Conservation (phyloP, 2,329 filamentous ascomycete species). For the Atkinsonella hypoxylon region DNA sequence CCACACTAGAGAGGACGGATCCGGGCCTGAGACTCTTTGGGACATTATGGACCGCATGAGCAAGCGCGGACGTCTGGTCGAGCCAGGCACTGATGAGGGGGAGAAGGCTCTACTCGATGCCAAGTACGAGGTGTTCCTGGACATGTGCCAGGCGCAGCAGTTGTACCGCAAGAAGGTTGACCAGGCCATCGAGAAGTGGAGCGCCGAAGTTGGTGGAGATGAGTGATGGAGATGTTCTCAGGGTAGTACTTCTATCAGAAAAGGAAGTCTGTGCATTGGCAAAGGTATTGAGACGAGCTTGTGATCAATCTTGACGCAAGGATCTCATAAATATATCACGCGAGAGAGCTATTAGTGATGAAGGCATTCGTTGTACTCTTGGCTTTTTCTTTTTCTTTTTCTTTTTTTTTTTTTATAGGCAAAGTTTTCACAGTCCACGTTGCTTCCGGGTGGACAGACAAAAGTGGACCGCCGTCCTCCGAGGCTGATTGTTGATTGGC, state of each 20-base stretch:
- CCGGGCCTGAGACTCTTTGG: slow-evolving; percentile 81
- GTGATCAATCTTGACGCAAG: background rate
- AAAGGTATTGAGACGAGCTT: background rate
- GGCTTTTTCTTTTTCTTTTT: too few relatives aligned
- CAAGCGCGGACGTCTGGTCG: slow-evolving; percentile 77
- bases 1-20: slow-evolving; percentile 50
- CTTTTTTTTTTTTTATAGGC: too few relatives aligned
- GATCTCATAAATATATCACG: too few relatives aligned
- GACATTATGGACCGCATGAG: slow-evolving; percentile 96
- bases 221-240: background rate
- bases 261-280: background rate
- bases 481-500: slow-evolving; percentile 18
- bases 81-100: slow-evolving; percentile 56
- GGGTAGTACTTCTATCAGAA: too few relatives aligned
- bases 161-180: slow-evolving; percentile 72
- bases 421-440: background rate
- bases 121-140: slow-evolving; percentile 93
- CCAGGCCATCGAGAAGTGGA: slow-evolving; percentile 34
- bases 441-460: background rate
- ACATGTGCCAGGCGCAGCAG: slow-evolving; percentile 80
- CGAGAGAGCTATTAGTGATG: too few relatives aligned
- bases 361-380: too few relatives aligned
- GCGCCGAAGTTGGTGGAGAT: slow-evolving; percentile 15
- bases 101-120: slow-evolving; percentile 72
- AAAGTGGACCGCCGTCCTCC: background rate